Evolutionary conservation across 352 stramenopile species (phyloP).

Genomic region (Pythium dissotocum): DNA sequence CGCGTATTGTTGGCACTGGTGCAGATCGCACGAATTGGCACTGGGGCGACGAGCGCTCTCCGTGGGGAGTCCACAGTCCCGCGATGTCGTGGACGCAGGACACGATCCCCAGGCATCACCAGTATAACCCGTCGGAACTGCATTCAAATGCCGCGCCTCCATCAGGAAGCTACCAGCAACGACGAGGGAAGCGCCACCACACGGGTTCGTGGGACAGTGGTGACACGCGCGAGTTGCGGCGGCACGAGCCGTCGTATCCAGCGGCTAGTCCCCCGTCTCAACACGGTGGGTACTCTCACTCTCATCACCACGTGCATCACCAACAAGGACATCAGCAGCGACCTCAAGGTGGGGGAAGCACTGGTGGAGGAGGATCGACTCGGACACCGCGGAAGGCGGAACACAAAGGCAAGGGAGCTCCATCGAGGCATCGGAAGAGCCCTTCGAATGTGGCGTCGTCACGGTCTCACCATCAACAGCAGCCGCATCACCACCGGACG

Average conservation of each 20-base stretch:
- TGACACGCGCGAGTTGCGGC: slow-evolving; percentile 13
- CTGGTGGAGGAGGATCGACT: background rate
- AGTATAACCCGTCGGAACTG: background rate
- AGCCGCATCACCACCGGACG: background rate
- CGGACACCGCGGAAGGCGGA: slow-evolving; percentile 14
- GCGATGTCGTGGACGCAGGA: slow-evolving; percentile 1
- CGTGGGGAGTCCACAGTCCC: background rate
- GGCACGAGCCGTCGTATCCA: slow-evolving; percentile 13
- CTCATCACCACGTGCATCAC: slow-evolving; percentile 4
- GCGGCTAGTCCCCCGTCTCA: background rate
- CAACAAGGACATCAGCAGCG: background rate
- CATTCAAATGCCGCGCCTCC: background rate
- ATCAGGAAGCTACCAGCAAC: background rate
- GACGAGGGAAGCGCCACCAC: slow-evolving; percentile 24
- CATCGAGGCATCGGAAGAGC: slow-evolving; percentile 16
- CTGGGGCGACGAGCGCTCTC: slow-evolving; percentile 1
- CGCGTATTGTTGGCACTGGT: background rate
- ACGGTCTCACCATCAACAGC: slow-evolving; percentile 11
- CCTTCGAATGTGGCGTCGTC: slow-evolving; percentile 7
- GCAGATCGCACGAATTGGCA: background rate
- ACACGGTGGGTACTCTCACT: background rate
- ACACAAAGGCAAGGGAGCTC: slow-evolving; percentile 8
- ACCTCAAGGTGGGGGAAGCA: background rate
- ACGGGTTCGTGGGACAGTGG: slow-evolving; percentile 22
- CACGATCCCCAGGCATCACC: slow-evolving; percentile 14